A percentile compares a stretch with the other conserved stretches of the same genome.
Evolutionary conservation across 2,329 filamentous ascomycete species (phyloP).

Genomic region (Metarhizium guizhouense): DNA sequence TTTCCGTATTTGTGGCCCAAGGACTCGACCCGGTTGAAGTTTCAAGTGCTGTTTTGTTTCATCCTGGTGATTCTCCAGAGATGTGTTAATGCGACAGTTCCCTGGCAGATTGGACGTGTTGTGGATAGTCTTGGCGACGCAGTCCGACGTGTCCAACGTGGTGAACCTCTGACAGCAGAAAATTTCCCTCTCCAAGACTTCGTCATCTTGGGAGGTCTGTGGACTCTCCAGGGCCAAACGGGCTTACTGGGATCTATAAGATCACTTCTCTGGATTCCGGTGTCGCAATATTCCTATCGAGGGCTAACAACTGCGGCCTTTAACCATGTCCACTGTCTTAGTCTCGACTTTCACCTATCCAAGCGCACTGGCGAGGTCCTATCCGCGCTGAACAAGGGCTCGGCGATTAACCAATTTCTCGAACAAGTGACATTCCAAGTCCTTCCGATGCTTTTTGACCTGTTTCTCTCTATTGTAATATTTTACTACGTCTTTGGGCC

Average conservation of each 20-base stretch:
- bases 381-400: constrained; percentile 91
- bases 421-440: constrained; percentile 96
- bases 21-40: constrained; percentile 63
- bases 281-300: constrained; percentile 93
- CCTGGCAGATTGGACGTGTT: constrained; percentile 69
- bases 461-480: constrained; percentile 69
- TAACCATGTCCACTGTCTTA: constrained; percentile 92
- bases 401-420: constrained; percentile 90
- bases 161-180: constrained; percentile 22
- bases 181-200: constrained; percentile 28
- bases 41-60: constrained; percentile 77
- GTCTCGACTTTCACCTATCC: constrained; percentile 90
- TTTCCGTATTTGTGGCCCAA: constrained; percentile 96
- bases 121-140: constrained; percentile 58
- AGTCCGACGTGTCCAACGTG: constrained; percentile 37
- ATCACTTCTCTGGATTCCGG: constrained; percentile 87
- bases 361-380: constrained; percentile 96
- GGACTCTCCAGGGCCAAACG: constrained; percentile 83
- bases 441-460: constrained; percentile 86
- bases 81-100: constrained; percentile 77
- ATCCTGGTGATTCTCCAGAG: constrained; percentile 71
- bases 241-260: constrained; percentile 77
- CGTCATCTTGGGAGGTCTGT: constrained; percentile 48
- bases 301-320: constrained; percentile 92
- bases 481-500: constrained; percentile 57